Evolutionary conservation across 352 stramenopile species (phyloP).

Genomic region (Elongisporangium senticosum): DNA sequence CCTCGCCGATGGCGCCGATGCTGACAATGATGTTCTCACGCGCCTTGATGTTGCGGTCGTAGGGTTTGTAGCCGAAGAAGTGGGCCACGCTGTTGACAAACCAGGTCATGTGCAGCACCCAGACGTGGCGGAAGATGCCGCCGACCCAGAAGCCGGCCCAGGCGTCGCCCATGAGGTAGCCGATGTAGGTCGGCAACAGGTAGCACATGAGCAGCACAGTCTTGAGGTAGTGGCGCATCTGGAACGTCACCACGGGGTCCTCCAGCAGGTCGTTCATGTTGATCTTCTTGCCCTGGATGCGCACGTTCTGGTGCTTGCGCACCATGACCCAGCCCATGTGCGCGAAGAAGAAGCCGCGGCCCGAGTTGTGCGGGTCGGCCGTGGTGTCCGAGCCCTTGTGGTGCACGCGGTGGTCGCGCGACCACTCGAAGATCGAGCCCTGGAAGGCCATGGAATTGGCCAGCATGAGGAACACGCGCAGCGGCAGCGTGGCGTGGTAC

Average conservation of each 20-base stretch:
- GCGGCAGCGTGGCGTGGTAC: constrained; percentile 90
- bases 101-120: constrained; percentile 98
- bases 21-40: constrained; percentile 97
- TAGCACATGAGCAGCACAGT: constrained; percentile 96
- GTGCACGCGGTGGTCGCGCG: constrained; percentile 98
- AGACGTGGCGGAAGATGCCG: constrained; percentile 92
- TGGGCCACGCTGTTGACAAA: constrained; percentile 98
- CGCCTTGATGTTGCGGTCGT: constrained; percentile 93
- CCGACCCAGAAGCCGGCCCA: constrained; percentile 96
- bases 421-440: constrained; percentile 98
- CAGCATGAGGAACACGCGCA: constrained; percentile 96
- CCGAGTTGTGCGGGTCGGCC: constrained; percentile 94
- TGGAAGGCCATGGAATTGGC: constrained; percentile 97
- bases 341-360: constrained; percentile 97
- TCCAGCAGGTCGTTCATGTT: constrained; percentile 93
- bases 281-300: constrained; percentile 87
- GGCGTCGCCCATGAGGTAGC: constrained; percentile 86
- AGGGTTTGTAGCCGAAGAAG: constrained; percentile 98
- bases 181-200: constrained; percentile 90
- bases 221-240: constrained; percentile 91
- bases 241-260: constrained; percentile 94
- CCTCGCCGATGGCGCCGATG: constrained; percentile 94
- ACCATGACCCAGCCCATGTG: constrained; percentile 99
- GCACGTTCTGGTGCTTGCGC: constrained; percentile 93
- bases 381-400: constrained; percentile 98